phyloP scores from a whole-genome alignment of 768 basidiomycete genomes.

The Galerina sulciceps region DNA sequence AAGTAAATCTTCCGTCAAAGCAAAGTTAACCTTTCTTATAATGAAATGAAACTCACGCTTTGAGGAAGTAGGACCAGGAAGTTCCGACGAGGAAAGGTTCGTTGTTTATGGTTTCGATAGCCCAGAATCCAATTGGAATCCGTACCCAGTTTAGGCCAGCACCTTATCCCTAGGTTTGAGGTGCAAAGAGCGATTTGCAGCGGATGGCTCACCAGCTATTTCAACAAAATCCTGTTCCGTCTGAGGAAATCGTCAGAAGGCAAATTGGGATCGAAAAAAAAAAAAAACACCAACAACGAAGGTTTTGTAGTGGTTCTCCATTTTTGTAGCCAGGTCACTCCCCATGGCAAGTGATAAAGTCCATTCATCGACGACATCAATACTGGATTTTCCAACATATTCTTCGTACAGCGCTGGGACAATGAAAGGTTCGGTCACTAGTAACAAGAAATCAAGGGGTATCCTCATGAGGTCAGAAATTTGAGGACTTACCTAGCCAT shows the following conservation, averaged over 20 bases:
- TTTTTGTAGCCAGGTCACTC: slow-evolving; percentile 61
- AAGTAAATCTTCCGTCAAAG: slow-evolving; percentile 3
- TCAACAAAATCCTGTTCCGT: slow-evolving; percentile 41
- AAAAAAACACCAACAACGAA: slow-evolving; percentile 65
- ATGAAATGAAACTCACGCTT: slow-evolving; percentile 37
- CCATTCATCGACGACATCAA: slow-evolving; percentile 72
- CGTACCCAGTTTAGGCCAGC: slow-evolving; percentile 90
- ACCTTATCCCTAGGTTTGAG: slow-evolving; percentile 48
- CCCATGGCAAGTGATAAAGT: slow-evolving; percentile 72
- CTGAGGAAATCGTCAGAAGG: slow-evolving; percentile 18
- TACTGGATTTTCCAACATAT: slow-evolving; percentile 47
- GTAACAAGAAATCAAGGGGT: neutral
- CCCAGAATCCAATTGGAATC: slow-evolving; percentile 88
- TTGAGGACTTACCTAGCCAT: slow-evolving; percentile 43
- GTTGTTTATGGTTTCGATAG: slow-evolving; percentile 71
- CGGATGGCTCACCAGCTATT: slow-evolving; percentile 32
- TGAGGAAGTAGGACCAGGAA: slow-evolving; percentile 69
- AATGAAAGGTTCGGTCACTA: slow-evolving; percentile 82
- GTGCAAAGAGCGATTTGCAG: slow-evolving; percentile 24
- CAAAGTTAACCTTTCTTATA: slow-evolving; percentile 13
- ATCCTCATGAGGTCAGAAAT: neutral
- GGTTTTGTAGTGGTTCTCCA: slow-evolving; percentile 84
- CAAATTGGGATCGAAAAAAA: neutral
- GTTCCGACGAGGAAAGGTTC: slow-evolving; percentile 85
- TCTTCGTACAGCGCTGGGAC: slow-evolving; percentile 69